phyloP scores from a whole-genome alignment of 768 basidiomycete genomes.

The Suillus variegatus region DNA sequence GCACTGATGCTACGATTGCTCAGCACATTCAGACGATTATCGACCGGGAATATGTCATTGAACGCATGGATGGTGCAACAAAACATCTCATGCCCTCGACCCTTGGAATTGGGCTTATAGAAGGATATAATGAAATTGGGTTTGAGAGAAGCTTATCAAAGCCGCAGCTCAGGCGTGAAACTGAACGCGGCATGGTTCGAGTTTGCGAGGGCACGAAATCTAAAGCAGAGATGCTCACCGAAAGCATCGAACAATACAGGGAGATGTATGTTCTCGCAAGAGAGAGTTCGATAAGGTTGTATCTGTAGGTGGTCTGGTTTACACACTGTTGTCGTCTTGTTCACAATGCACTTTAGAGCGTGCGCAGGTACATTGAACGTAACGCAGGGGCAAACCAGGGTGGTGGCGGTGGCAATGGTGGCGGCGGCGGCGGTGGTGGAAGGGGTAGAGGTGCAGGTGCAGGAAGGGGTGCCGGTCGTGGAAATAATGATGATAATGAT shows the following conservation, averaged over 20 bases:
- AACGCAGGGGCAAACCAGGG: constrained; percentile 38
- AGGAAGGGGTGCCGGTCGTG: constrained; percentile 36
- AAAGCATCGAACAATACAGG: constrained; percentile 86
- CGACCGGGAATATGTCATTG: constrained; percentile 88
- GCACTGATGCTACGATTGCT: constrained; percentile 98
- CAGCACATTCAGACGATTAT: constrained; percentile 95
- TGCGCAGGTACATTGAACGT: constrained; percentile 50
- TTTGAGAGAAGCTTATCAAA: constrained; percentile 90
- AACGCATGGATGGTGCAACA: constrained; percentile 77
- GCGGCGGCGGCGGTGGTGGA: constrained; percentile 36
- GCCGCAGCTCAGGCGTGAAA: constrained; percentile 93
- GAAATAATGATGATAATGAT: constrained; percentile 25
- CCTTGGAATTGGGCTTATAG: constrained; percentile 90
- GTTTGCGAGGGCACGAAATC: constrained; percentile 84
- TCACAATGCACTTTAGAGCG: constrained; percentile 47
- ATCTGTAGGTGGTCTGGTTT: constrained; percentile 44
- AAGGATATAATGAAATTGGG: constrained; percentile 92
- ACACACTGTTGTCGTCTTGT: constrained; percentile 4
- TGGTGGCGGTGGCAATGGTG: constrained; percentile 37
- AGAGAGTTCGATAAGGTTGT: constrained; percentile 78
- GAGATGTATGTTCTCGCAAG: constrained; percentile 81
- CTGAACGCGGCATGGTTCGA: constrained; percentile 90
- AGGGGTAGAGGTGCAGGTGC: constrained; percentile 36
- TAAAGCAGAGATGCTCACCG: constrained; percentile 81
- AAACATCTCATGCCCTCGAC: constrained; percentile 96